phyloP scores from a whole-genome alignment of 2,329 filamentous ascomycete genomes.

The Claviceps pazoutovae region DNA sequence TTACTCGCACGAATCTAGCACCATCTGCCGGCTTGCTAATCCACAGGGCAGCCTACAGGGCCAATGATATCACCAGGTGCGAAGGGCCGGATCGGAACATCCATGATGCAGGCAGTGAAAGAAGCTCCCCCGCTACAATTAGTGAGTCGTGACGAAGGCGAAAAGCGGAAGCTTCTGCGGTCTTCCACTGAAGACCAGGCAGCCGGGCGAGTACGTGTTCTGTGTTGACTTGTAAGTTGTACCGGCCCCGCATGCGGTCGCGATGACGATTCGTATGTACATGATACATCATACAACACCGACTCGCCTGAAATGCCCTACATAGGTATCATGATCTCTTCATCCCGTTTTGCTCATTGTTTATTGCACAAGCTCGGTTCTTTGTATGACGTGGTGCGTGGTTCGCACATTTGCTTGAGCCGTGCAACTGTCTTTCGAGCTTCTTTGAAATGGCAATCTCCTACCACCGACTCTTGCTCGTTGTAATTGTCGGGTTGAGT shows the following conservation, averaged over 20 bases:
- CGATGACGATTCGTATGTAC: neutral
- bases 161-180: constrained; percentile 7
- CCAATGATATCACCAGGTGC: constrained; percentile 22
- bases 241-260: neutral
- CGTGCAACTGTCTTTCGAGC: neutral
- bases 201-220: constrained; percentile 3
- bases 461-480: too few species aligned
- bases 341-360: too few species aligned
- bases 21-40: neutral
- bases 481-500: too few species aligned
- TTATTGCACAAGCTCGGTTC: too few species aligned
- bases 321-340: too few species aligned
- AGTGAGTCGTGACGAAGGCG: neutral
- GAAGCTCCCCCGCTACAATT: neutral
- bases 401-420: too few species aligned
- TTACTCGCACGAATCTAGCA: constrained; percentile 5
- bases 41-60: constrained; percentile 8
- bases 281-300: too few species aligned
- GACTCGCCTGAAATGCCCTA: neutral
- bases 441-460: neutral
- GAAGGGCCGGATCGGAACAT: constrained; percentile 21
- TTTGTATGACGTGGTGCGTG: too few species aligned
- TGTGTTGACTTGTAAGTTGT: neutral
- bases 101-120: constrained; percentile 14
- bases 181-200: constrained; percentile 4